These are phyloP conservation scores for Oryza australiensis DNA, from an alignment of 176 grass and related monocot genomes.

Conservation along the genomic window DNA sequence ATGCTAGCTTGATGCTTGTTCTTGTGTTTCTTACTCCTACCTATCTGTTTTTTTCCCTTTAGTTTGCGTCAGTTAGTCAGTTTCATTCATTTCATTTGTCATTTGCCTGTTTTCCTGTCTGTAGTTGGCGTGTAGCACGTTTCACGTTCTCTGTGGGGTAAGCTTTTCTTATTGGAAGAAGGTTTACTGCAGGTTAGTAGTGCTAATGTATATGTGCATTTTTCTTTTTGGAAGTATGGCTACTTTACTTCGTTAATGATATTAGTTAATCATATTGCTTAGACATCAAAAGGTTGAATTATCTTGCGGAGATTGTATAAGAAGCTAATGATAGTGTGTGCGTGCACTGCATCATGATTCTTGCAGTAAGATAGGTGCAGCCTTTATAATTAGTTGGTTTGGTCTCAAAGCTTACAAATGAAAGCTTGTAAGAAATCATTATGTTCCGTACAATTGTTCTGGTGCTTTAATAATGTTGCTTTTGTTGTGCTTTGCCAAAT, in stretches of 20 bases:
- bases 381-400: slow-evolving; percentile 19
- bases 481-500: slow-evolving; percentile 23
- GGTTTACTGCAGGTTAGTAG: slow-evolving; percentile 26
- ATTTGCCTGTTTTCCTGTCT: background rate
- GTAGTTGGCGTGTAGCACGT: slow-evolving; percentile 19
- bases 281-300: background rate
- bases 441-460: background rate
- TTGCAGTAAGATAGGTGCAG: background rate
- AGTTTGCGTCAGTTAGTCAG: background rate
- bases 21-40: slow-evolving; percentile 31
- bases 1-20: slow-evolving; percentile 4
- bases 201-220: background rate
- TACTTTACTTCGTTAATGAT: background rate
- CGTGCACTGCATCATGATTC: background rate
- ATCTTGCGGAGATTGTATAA: background rate
- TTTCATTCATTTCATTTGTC: slow-evolving; percentile 27
- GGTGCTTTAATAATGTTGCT: slow-evolving; percentile 31
- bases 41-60: background rate
- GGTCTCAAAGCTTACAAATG: background rate
- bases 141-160: slow-evolving; percentile 24
- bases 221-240: background rate
- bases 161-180: slow-evolving; percentile 30
- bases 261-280: background rate
- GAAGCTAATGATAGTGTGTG: background rate
- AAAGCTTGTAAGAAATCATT: slow-evolving; percentile 23